Conservation (phyloP, 1,139 yeast species). For the Pichia sp. region DNA sequence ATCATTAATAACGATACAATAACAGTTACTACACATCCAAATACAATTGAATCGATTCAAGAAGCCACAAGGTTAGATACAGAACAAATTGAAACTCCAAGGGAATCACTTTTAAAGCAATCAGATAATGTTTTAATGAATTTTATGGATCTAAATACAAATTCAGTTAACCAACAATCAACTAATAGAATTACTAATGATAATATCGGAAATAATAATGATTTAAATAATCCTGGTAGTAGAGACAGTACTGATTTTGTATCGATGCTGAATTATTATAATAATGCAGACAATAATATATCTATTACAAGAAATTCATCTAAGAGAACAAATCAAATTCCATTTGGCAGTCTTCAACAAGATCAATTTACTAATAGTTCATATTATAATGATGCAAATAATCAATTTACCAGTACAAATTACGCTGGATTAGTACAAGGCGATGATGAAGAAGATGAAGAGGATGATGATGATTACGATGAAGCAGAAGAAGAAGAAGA, state of each 20-base stretch:
- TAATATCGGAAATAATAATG: not conserved
- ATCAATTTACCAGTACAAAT: not conserved
- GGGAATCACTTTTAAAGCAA: constrained; percentile 5
- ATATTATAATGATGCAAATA: not conserved
- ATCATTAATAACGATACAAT: not conserved
- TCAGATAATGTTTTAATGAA: constrained; percentile 8
- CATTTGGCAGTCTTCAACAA: not conserved
- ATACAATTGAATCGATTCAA: not conserved
- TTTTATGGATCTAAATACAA: constrained; percentile 1
- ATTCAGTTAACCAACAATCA: not conserved
- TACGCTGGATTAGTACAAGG: not conserved
- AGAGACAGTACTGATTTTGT: constrained; percentile 5
- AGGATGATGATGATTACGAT: constrained; percentile 11
- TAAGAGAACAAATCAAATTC: not conserved
- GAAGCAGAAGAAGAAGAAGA: constrained; percentile 15
- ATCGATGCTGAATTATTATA: constrained; percentile 12
- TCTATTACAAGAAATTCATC: not conserved
- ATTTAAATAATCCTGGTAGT: too few species aligned
- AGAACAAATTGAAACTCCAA: constrained; percentile 3
- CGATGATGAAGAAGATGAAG: constrained; percentile 5
- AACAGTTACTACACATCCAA: not conserved
- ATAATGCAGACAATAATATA: not conserved
- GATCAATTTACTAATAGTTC: not conserved
- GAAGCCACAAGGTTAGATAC: constrained; percentile 3
- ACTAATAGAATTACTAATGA: not conserved